Percentiles rank a stretch among this genome's conserved stretches.
These are phyloP conservation scores for Debaryomyces hansenii DNA, from an alignment of 805 yeast genomes.

Conservation along the genomic window DNA sequence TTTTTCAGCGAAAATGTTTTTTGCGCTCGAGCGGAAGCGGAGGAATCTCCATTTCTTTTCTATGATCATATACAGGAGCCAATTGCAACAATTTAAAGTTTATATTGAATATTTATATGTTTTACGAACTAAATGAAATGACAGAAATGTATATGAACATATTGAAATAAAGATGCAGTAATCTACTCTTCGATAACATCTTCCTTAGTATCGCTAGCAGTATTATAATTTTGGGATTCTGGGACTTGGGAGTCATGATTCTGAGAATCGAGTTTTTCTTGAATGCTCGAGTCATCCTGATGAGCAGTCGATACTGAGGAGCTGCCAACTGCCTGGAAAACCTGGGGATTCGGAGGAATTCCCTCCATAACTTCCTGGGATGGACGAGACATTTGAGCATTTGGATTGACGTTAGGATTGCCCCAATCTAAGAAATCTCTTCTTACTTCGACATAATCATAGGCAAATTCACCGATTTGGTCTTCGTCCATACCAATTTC, in stretches of 20 bases:
- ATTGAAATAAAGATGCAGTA: not conserved
- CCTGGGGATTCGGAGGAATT: slow-evolving; percentile 1
- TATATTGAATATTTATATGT: not conserved
- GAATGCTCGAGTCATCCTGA: slow-evolving; percentile 7
- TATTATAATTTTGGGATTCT: too few species aligned
- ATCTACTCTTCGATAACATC: not conserved
- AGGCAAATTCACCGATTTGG: slow-evolving; percentile 98
- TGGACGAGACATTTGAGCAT: not conserved
- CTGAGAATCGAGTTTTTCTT: slow-evolving; percentile 3
- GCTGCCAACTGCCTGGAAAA: slow-evolving; percentile 7
- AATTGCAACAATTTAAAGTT: not conserved
- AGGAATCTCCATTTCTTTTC: not conserved
- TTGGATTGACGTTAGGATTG: slow-evolving; percentile 19
- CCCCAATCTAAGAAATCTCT: slow-evolving; percentile 76
- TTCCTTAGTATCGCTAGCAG: not conserved
- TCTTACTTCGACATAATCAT: slow-evolving; percentile 95
- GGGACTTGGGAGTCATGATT: too few species aligned
- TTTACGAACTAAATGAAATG: not conserved
- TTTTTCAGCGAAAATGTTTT: not conserved
- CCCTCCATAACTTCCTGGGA: not conserved
- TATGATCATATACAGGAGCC: not conserved
- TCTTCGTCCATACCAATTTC: slow-evolving; percentile 91
- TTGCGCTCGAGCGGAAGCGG: slow-evolving; percentile 10
- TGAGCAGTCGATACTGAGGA: slow-evolving; percentile 4
- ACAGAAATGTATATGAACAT: not conserved